A percentile compares a stretch with the other conserved stretches of the same genome.
phyloP scores from a whole-genome alignment of 2,329 filamentous ascomycete species.

The Cordyceps tenuipes region DNA sequence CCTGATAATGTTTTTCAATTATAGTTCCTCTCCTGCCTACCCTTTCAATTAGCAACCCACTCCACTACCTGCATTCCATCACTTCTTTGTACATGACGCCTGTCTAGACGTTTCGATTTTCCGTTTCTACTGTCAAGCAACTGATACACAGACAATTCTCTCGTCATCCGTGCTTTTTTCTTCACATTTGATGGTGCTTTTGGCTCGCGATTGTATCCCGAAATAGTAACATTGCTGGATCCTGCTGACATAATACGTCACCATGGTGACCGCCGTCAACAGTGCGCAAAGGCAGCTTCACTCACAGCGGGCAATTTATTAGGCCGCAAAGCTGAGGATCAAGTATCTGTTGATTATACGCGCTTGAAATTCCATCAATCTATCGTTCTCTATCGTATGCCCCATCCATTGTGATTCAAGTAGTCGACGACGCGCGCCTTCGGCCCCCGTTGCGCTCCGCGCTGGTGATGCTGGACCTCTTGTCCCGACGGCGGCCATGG shows the following conservation, averaged over 20 bases:
- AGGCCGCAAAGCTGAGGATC: not conserved
- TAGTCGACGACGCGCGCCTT: not conserved
- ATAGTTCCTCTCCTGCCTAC: too few species aligned
- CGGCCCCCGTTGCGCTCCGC: not conserved
- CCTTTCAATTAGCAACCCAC: too few species aligned
- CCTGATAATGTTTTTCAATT: too few species aligned
- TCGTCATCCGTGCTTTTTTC: not conserved
- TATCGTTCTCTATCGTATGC: not conserved
- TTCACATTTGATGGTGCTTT: not conserved
- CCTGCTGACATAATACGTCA: constrained; percentile 10
- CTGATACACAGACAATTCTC: too few species aligned
- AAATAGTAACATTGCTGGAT: not conserved
- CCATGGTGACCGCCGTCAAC: constrained; percentile 5
- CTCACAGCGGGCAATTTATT: not conserved
- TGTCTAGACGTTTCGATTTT: too few species aligned
- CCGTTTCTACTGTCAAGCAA: too few species aligned
- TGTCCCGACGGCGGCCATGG: constrained; percentile 2
- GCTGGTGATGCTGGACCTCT: not conserved
- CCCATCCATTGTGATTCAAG: not conserved
- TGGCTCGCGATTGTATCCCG: not conserved
- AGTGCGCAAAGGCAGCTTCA: not conserved
- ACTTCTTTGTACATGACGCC: too few species aligned
- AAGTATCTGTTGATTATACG: not conserved
- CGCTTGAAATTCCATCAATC: not conserved
- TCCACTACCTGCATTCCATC: too few species aligned